phyloP scores from a whole-genome alignment of 2,329 filamentous ascomycete species.

The Gnomoniopsis sp. region DNA sequence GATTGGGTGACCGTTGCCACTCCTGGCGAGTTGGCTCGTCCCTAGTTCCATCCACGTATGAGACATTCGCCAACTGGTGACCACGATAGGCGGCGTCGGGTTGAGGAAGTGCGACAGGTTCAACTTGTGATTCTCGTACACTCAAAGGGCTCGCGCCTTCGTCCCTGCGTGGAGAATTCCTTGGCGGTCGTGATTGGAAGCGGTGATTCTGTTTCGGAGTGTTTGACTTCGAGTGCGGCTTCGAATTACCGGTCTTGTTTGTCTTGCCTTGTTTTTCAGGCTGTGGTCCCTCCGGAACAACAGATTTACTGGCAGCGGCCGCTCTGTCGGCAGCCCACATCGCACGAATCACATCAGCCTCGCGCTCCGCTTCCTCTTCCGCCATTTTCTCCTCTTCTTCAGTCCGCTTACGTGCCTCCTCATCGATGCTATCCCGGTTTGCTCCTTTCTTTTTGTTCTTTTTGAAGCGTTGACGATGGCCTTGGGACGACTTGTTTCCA shows the following conservation, averaged over 20 bases:
- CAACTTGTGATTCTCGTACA: constrained; percentile 21
- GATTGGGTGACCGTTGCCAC: constrained; percentile 15
- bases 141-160: constrained; percentile 21
- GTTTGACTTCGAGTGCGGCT: constrained; percentile 14
- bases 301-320: constrained; percentile 21
- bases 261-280: constrained; percentile 11
- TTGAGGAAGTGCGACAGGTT: neutral
- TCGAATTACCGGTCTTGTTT: neutral
- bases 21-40: constrained; percentile 11
- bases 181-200: constrained; percentile 5
- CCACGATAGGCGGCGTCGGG: constrained; percentile 8
- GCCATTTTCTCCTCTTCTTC: constrained; percentile 23
- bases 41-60: constrained; percentile 14
- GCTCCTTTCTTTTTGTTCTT: constrained; percentile 19
- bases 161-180: constrained; percentile 4
- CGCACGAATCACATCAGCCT: constrained; percentile 29
- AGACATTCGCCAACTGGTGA: constrained; percentile 6
- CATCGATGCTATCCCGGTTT: constrained; percentile 16
- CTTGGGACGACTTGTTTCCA: constrained; percentile 18
- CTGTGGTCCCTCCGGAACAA: constrained; percentile 24
- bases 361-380: constrained; percentile 26
- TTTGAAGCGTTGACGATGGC: constrained; percentile 14
- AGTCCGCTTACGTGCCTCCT: constrained; percentile 4
- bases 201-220: constrained; percentile 14
- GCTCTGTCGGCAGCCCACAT: constrained; percentile 30